These are phyloP conservation scores for Wickerhamiella bombiphila DNA, from an alignment of 805 yeast genomes.

Conservation along the genomic window DNA sequence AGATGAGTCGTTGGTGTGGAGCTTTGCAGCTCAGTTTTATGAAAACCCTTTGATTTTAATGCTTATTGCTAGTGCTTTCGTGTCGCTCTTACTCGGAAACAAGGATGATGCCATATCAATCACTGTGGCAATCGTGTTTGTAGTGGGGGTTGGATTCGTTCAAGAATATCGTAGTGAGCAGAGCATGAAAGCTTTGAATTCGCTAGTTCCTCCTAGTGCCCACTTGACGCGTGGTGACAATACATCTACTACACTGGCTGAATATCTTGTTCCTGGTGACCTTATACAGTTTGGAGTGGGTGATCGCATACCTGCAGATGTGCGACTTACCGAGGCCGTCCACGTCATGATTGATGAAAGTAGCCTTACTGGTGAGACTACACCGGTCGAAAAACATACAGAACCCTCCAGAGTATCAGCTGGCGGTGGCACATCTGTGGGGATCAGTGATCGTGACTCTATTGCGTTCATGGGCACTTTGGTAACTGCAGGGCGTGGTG, in stretches of 20 bases:
- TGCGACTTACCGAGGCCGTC: slow-evolving; percentile 63
- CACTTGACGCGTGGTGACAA: slow-evolving; percentile 73
- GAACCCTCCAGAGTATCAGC: slow-evolving; percentile 28
- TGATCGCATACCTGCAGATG: slow-evolving; percentile 92
- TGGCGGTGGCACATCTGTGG: slow-evolving; percentile 15
- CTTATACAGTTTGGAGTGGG: slow-evolving; percentile 80
- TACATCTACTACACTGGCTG: slow-evolving; percentile 70
- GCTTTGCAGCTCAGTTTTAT: slow-evolving; percentile 66
- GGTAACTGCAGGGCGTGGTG: slow-evolving; percentile 90
- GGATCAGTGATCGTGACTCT: slow-evolving; percentile 39
- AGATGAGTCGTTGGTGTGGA: slow-evolving; percentile 48
- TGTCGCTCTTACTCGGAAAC: slow-evolving; percentile 89
- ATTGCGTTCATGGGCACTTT: slow-evolving; percentile 96
- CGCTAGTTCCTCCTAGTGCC: slow-evolving; percentile 93
- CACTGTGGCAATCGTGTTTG: slow-evolving; percentile 80
- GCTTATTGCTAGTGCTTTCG: slow-evolving; percentile 75
- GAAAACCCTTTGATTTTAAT: slow-evolving; percentile 84
- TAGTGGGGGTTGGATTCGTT: slow-evolving; percentile 91
- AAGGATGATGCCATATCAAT: slow-evolving; percentile 91
- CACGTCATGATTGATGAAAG: slow-evolving; percentile 84
- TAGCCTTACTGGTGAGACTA: slow-evolving; percentile 88
- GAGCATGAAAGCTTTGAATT: slow-evolving; percentile 81
- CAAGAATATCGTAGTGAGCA: slow-evolving; percentile 95
- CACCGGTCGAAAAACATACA: slow-evolving; percentile 59
- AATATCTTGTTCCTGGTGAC: slow-evolving; percentile 90